Evolutionary conservation across 305 asterid genomes (phyloP), one percentile per base, ranked within the genome.

Genomic region (Fraxinus sp.): DNA sequence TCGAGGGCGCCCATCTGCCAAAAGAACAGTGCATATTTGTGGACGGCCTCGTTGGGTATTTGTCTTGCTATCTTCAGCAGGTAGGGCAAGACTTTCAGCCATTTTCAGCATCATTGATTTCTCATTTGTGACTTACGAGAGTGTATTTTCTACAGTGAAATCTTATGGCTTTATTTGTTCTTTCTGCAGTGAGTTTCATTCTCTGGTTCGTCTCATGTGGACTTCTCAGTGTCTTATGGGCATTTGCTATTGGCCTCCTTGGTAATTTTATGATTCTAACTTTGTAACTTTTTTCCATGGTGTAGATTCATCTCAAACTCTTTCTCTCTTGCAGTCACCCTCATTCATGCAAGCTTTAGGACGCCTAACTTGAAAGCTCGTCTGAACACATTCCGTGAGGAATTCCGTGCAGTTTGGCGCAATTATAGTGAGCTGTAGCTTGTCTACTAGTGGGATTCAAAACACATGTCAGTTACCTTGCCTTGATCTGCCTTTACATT

Each of bases 331-430:
- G 35, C 89, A 95, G 99, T 93, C 83, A 94, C 94, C 82, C 79
- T 92, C 79, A 82, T 91, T 76, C 99, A 95, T 86, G 94, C 97
- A 84, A 92, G 95, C 85, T 90, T 95, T 85, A 91, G 95, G 89
- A 91, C 94, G 14, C 97, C 97, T 71, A 94, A 95, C 88, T 88
- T 95, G 89, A 94, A 94, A 89, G 99, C 98, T 84, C 99, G 98
- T 66, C 85, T 95, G 85, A 95, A 95, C 91, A 95, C 99, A 78
- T 95, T 94, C 88, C 94, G 98, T 0, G 99, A 95, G 87, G 99
- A 95, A 88, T 94, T 95, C 70, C 97, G 99, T 85, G 92, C 98
- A 9, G 98, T 95, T 80, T 95, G 98, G 99, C 97, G 98, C 88
- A 94, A 92, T 86, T 94, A 94, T 82, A 93, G 99, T 79, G 99